A percentile compares a stretch with the other conserved stretches of the same genome.
Conservation (phyloP, 106 monocot genomes). For the Platanthera zijinensis region DNA sequence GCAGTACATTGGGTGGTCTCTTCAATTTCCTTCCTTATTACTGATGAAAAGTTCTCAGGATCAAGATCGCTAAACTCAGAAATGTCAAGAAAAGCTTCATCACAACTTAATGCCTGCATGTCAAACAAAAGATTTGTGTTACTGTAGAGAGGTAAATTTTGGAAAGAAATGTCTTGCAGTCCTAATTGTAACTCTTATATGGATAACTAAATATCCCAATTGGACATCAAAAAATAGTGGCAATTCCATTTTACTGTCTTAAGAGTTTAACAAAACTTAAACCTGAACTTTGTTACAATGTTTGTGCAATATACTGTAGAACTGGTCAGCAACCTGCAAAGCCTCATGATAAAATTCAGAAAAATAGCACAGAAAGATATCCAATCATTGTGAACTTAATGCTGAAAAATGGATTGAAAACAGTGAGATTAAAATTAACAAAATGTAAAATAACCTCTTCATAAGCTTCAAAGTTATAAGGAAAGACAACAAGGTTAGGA, state of each 20-base stretch:
- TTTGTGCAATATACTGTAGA: constrained; percentile 85
- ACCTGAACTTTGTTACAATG: constrained; percentile 76
- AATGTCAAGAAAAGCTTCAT: constrained; percentile 92
- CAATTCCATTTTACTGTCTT: background rate
- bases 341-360: constrained; percentile 12
- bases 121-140: constrained; percentile 4
- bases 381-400: background rate
- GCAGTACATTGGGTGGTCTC: constrained; percentile 74
- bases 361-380: background rate
- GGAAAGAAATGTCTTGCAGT: background rate
- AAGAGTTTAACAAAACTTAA: background rate
- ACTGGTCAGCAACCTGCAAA: constrained; percentile 92
- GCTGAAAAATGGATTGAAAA: constrained; percentile 7
- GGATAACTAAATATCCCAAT: background rate
- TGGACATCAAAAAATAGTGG: background rate
- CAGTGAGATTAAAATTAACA: background rate
- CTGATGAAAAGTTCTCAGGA: constrained; percentile 54
- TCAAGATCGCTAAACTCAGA: constrained; percentile 30
- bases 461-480: constrained; percentile 89
- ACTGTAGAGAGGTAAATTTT: constrained; percentile 8
- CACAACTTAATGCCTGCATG: constrained; percentile 89
- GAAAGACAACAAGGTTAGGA: constrained; percentile 72
- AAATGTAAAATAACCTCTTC: constrained; percentile 55
- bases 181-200: background rate
- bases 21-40: constrained; percentile 70